phyloP scores from a whole-genome alignment of 2,329 filamentous ascomycete genomes.

The Fusarium dimerum region DNA sequence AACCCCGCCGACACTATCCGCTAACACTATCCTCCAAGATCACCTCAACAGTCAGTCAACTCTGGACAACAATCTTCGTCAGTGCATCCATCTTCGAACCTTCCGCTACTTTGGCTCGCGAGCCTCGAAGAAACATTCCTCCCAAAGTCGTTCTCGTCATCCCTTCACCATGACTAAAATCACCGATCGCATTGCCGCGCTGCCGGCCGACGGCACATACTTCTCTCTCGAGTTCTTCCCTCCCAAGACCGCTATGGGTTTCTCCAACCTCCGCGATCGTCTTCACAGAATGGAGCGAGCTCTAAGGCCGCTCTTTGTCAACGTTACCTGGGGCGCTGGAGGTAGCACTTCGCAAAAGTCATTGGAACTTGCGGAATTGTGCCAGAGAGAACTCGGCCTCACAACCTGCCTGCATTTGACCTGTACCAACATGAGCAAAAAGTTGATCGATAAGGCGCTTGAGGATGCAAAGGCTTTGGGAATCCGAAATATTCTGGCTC shows the following conservation, averaged over 20 bases:
- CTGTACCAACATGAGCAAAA: constrained; percentile 94
- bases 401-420: constrained; percentile 96
- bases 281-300: constrained; percentile 94
- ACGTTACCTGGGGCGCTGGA: constrained; percentile 96
- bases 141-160: background rate
- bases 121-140: too few relatives aligned
- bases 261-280: constrained; percentile 88
- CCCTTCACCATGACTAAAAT: constrained; percentile 72
- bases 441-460: constrained; percentile 82
- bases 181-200: constrained; percentile 89
- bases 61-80: background rate
- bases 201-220: constrained; percentile 80
- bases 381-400: constrained; percentile 85
- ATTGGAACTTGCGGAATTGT: constrained; percentile 91
- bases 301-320: constrained; percentile 89
- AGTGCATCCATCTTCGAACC: background rate
- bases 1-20: constrained; percentile 18
- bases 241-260: constrained; percentile 94
- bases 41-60: background rate
- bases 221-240: constrained; percentile 99
- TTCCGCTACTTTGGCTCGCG: too few relatives aligned
- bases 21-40: background rate
- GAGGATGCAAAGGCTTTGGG: constrained; percentile 89
- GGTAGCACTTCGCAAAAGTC: constrained; percentile 90
- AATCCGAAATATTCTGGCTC: constrained; percentile 88